Conservation (phyloP, 179 eudicot genomes). For the Camellia oleifera region DNA sequence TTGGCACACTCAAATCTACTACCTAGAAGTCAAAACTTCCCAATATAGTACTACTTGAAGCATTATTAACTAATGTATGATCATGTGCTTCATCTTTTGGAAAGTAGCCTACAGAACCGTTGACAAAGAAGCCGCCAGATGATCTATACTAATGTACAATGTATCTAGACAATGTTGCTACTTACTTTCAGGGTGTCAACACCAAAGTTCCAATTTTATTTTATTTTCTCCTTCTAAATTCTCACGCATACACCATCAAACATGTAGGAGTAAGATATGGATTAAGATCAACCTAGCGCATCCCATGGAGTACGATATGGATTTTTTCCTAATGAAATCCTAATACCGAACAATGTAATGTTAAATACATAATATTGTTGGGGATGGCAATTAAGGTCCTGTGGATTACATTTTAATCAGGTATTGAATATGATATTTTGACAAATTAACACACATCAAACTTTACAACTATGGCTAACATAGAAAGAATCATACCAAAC, state of each 20-base stretch:
- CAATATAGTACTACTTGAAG: background rate
- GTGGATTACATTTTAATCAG: background rate
- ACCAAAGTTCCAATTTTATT: background rate
- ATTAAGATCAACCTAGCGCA: too few species aligned
- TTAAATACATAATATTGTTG: background rate
- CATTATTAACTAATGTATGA: background rate
- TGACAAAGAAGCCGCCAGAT: background rate
- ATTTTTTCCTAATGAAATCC: background rate
- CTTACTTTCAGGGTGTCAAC: background rate
- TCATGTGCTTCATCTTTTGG: background rate
- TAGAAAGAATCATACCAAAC: constrained; percentile 62
- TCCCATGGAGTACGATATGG: background rate
- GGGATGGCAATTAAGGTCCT: background rate
- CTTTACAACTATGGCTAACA: background rate
- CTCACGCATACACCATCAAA: background rate
- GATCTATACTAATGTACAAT: background rate
- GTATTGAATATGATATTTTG: background rate
- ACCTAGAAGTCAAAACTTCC: background rate
- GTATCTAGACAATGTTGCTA: background rate
- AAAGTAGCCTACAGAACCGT: background rate
- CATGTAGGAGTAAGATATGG: background rate
- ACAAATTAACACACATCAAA: background rate
- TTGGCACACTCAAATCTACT: background rate
- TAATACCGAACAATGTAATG: background rate
- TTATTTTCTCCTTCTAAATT: background rate